These are phyloP conservation scores for Rhizophagus clarus DNA, from an alignment of 192 early-diverging fungal species.

Conservation along the genomic window DNA sequence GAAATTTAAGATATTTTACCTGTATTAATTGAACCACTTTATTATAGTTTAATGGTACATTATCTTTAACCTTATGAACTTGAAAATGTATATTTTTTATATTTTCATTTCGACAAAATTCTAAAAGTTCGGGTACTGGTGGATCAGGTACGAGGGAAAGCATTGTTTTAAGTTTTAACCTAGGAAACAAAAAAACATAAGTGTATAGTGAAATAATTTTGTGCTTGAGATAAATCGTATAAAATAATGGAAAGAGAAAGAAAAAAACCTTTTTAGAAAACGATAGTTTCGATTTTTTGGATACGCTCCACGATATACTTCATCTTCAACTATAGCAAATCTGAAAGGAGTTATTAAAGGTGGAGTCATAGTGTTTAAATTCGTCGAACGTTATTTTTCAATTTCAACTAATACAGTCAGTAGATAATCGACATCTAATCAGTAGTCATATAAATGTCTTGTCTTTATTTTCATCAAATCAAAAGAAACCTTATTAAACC, in stretches of 20 bases:
- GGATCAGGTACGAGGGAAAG: conserved; percentile 82
- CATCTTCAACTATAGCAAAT: conserved; percentile 82
- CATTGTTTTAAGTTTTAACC: conserved; percentile 76
- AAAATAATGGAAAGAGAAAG: neutral
- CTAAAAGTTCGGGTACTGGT: conserved; percentile 57
- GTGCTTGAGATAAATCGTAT: neutral
- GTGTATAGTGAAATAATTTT: neutral
- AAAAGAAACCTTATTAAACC: too few relatives aligned
- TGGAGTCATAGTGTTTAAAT: conserved; percentile 16
- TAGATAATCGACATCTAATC: neutral
- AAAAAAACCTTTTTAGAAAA: conserved; percentile 71
- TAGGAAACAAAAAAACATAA: conserved; percentile 26
- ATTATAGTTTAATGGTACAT: conserved; percentile 78
- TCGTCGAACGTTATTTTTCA: too few relatives aligned
- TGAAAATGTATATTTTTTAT: conserved; percentile 71
- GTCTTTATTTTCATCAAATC: too few relatives aligned
- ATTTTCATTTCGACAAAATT: conserved; percentile 64
- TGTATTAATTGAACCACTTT: conserved; percentile 69
- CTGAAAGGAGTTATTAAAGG: conserved; percentile 80
- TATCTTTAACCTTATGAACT: conserved; percentile 86
- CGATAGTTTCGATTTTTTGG: conserved; percentile 84
- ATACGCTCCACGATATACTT: conserved; percentile 86
- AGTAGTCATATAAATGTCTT: too few relatives aligned
- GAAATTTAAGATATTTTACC: conserved; percentile 31
- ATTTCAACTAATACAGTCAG: too few relatives aligned